phyloP scores from a whole-genome alignment of 495 filamentous ascomycete genomes.

The Penicillium diatomitis region DNA sequence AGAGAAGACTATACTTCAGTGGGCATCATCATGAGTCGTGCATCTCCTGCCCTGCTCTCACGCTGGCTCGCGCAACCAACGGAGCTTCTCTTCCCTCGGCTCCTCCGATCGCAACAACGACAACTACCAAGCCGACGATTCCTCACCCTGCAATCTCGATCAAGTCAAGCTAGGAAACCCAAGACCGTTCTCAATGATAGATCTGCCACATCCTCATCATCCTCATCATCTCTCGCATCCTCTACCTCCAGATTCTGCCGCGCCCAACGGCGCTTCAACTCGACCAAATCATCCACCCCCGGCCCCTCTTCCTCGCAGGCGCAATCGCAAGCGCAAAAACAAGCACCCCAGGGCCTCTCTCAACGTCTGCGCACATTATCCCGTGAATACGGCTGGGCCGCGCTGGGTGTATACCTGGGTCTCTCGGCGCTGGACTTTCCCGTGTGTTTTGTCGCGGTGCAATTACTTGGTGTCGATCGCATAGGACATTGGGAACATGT shows the following conservation, averaged over 20 bases:
- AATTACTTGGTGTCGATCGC: slow-evolving; percentile 69
- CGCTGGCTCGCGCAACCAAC: slow-evolving; percentile 17
- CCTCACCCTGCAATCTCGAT: too few species aligned
- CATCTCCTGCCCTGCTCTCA: slow-evolving; percentile 7
- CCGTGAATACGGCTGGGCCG: slow-evolving; percentile 89
- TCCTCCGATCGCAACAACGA: too few species aligned
- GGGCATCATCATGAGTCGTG: too few species aligned
- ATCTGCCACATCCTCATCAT: too few species aligned
- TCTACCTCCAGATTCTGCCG: slow-evolving; percentile 3
- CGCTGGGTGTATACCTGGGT: slow-evolving; percentile 78
- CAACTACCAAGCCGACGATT: too few species aligned
- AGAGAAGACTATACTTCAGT: too few species aligned
- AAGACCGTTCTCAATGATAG: too few species aligned
- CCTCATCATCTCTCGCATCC: background rate
- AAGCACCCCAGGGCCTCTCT: slow-evolving; percentile 45
- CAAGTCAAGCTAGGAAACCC: too few species aligned
- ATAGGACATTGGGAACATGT: slow-evolving; percentile 59
- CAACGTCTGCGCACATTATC: slow-evolving; percentile 71
- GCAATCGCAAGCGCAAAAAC: slow-evolving; percentile 16
- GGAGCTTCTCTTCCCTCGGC: slow-evolving; percentile 4
- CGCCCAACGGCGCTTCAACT: slow-evolving; percentile 19
- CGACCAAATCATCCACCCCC: slow-evolving; percentile 1
- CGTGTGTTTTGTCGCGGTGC: slow-evolving; percentile 84
- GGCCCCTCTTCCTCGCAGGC: background rate
- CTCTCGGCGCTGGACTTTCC: slow-evolving; percentile 87